Conservation (phyloP, 140 eudicot genomes). For the Oenanthe javanica region DNA sequence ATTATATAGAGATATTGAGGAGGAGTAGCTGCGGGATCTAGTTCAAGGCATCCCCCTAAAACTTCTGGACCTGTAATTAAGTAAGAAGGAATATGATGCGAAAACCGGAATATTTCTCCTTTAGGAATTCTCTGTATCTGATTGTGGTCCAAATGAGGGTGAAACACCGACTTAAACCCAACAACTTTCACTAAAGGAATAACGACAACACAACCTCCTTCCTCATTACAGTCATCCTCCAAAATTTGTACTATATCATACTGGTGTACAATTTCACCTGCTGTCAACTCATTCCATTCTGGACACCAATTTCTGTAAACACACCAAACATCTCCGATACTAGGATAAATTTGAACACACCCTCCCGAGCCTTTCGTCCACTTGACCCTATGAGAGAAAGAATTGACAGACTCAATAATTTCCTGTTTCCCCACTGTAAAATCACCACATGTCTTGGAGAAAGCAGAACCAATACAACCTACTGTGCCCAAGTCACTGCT, state of each 20-base stretch:
- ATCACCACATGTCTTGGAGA: constrained; percentile 7
- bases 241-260: constrained; percentile 11
- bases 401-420: background rate
- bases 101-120: constrained; percentile 2
- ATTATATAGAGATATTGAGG: background rate
- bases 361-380: constrained; percentile 2
- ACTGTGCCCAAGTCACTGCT: background rate
- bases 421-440: constrained; percentile 4
- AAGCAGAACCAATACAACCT: background rate
- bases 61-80: background rate
- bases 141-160: background rate
- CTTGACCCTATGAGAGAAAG: constrained; percentile 10
- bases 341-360: constrained; percentile 10
- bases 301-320: constrained; percentile 8
- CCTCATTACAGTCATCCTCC: constrained; percentile 1
- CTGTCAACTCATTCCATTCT: constrained; percentile 12
- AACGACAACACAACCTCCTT: background rate
- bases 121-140: constrained; percentile 4
- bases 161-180: constrained; percentile 11
- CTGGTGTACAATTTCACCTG: constrained; percentile 1
- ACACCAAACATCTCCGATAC: constrained; percentile 4
- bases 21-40: constrained; percentile 14
- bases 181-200: constrained; percentile 11
- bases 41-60: background rate
- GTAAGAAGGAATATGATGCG: constrained; percentile 9